Conservation (phyloP, 306 rosid species). For the Pyrus communis region DNA sequence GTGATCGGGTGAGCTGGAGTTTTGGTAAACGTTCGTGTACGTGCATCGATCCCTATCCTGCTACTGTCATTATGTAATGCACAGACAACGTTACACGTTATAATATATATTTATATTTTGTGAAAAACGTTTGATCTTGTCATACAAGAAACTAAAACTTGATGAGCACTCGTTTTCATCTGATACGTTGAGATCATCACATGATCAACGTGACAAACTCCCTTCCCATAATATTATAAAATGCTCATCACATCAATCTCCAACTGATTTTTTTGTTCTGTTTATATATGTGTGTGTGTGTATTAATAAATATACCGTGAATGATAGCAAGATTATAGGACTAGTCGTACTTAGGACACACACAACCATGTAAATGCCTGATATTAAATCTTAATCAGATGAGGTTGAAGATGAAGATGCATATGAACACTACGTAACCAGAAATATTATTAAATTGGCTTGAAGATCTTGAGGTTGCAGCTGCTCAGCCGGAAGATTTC, state of each 20-base stretch:
- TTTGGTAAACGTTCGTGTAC: neutral
- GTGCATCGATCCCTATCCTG: neutral
- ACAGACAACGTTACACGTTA: neutral
- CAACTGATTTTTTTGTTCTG: neutral
- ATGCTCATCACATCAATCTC: neutral
- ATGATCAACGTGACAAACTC: neutral
- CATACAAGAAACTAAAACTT: neutral
- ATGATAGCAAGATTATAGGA: neutral
- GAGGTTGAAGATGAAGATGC: too few species aligned
- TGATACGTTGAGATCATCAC: neutral
- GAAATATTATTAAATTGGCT: too few species aligned
- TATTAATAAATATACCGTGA: neutral
- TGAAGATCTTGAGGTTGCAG: too few species aligned
- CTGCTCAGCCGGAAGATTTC: too few species aligned
- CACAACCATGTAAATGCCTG: neutral
- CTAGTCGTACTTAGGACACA: neutral
- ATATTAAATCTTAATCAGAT: too few species aligned
- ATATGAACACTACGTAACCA: too few species aligned
- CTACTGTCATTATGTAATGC: neutral
- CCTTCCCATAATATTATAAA: neutral
- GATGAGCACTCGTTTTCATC: neutral
- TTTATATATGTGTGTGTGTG: neutral
- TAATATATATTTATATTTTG: too few species aligned
- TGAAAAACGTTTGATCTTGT: neutral
- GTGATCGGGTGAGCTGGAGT: neutral